Evolutionary conservation across 2,329 filamentous ascomycete species (phyloP), one percentile per base, ranked within the genome.

Genomic region (Colletotrichum caudatum): DNA sequence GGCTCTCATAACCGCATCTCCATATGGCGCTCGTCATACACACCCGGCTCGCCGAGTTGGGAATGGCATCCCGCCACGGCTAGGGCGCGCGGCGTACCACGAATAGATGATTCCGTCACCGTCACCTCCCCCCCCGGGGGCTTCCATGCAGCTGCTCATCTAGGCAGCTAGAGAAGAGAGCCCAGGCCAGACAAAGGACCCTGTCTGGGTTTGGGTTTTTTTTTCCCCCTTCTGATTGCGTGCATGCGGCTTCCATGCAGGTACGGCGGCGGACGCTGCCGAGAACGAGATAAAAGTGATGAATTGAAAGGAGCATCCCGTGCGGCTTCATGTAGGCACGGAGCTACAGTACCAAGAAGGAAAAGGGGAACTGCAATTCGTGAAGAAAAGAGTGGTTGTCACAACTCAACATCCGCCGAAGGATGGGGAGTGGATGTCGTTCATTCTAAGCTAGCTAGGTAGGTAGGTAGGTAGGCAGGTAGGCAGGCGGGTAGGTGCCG

Each of bases 81-180:
- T 29, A 37, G 3, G 37, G 29, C 16, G 37, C 53, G 26, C 53
- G n/a, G 46, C 3, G 20, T 7, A 7, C 64, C 57, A 51, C 44
- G 66, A 65, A 65, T 69, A 65, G 66, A 65, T 59, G 37, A 26
- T 29, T 54, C 57, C 64, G 44, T 35, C 44, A 53, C 39, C 37
- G 35, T 37, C 35, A 37, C 14, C 18, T 41, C 37, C 37, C 37
- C 11, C 11, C 11, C 37, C 37, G 1, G 4, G 4, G 11, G 11
- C 46, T 39, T 71, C 64, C 69, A 69, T 68, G 69, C 58, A 71
- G 69, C 46, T 48, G 44, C 57, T 67, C 33, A 54, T 70, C 50
- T 57, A 4, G 29, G 29, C 29, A 29, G 18, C 50, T 33, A 67
- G 68, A 44, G 57, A 53, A 67, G 68, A 44, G 57, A 53, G 33